Evolutionary conservation across 257 asterid species (phyloP), one percentile per base, ranked within the genome.

Genomic region (Petrea volubilis): DNA sequence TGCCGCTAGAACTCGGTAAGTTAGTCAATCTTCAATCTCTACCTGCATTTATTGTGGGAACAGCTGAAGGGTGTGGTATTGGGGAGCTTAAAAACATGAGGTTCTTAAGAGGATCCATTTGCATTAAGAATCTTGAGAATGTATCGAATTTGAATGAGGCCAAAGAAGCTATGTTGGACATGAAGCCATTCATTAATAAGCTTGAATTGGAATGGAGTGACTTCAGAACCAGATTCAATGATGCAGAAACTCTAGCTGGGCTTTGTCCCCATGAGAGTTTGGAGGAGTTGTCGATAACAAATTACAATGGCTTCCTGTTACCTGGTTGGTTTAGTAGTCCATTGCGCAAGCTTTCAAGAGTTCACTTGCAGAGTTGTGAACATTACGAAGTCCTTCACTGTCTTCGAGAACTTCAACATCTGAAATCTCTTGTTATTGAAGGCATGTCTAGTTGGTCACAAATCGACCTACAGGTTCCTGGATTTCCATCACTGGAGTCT

Each of bases 251-350:
- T 61, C 86, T 84, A 11, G 68, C 74, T 29, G 78, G 82, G 43
- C 84, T 84, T 72, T 63, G 38, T 51, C 85, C 85, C 33, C 87
- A 84, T 70, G 75, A 69, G 55, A 77, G 72, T 66, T 53, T 81
- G 43, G 71, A 74, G 75, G 82, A 79, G 75, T 25, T 84, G 17
- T 6, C 33, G 25, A 57, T 81, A 13, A 74, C 71, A 58, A 80
- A 67, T 13, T 82, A 77, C 12, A 24, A 36, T 31, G 85, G 87
- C 13, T 3, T 27, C 8, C 27, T 41, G 31, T 67, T 79, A 63
- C 83, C 90, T 5, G 15, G 55, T 65, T 84, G 84, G 83, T 60
- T 78, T 6, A 40, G 58, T 18, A 62, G 57, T 73, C 71, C 80
- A 10, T 33, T 17, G 5, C 71, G 77, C 76, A 84, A 65, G 43